phyloP scores from a whole-genome alignment of 768 basidiomycete species.

The Dictyophora rubrovolvata region DNA sequence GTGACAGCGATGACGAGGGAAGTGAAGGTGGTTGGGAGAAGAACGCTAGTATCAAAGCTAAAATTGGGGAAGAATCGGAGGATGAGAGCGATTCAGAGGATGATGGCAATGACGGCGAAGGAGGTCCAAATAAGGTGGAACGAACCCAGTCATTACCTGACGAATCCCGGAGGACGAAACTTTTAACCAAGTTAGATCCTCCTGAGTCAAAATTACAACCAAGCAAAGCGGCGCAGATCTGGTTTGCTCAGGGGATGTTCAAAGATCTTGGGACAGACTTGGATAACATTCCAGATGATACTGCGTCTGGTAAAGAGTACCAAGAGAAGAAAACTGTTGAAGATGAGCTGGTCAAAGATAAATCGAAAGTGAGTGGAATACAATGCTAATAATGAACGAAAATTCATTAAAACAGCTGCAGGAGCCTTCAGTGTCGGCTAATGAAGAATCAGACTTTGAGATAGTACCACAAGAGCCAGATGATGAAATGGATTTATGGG shows the following conservation, averaged over 20 bases:
- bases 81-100: constrained; percentile 42
- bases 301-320: constrained; percentile 15
- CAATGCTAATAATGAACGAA: background rate
- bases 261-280: constrained; percentile 38
- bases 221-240: constrained; percentile 65
- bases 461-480: constrained; percentile 52
- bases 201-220: constrained; percentile 23
- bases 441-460: constrained; percentile 56
- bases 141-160: constrained; percentile 27
- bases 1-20: constrained; percentile 27
- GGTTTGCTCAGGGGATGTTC: constrained; percentile 95
- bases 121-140: constrained; percentile 26
- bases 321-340: constrained; percentile 17
- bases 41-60: constrained; percentile 45
- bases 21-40: constrained; percentile 62
- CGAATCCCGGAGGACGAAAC: constrained; percentile 29
- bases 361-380: background rate
- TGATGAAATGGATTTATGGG: constrained; percentile 64
- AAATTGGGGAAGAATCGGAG: constrained; percentile 32
- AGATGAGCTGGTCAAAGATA: background rate
- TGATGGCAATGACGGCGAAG: constrained; percentile 27
- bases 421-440: constrained; percentile 8
- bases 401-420: background rate
- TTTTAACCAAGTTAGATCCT: constrained; percentile 39
- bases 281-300: constrained; percentile 28